These are phyloP conservation scores for Stagonosporopsis cucurbitacearum DNA, from an alignment of 2,329 filamentous ascomycete genomes.

Conservation along the genomic window DNA sequence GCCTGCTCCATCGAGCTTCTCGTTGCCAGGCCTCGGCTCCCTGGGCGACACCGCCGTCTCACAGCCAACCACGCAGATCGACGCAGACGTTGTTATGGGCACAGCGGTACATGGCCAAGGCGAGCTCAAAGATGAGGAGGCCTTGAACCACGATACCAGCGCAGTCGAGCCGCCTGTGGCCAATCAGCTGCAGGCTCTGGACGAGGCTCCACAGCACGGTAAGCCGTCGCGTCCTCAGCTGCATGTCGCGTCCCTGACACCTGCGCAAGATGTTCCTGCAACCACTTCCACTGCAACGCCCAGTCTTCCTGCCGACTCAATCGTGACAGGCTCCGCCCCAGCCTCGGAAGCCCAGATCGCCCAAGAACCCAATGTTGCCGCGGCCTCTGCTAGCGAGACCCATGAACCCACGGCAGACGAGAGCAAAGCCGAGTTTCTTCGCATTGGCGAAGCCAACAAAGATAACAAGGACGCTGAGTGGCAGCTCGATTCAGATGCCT, in stretches of 20 bases:
- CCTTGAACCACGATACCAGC: slow-evolving; percentile 37
- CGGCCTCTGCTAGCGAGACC: slow-evolving; percentile 15
- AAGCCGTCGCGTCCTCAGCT: slow-evolving; percentile 34
- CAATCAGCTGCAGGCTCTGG: slow-evolving; percentile 30
- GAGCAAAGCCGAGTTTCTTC: slow-evolving; percentile 52
- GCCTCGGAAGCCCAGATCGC: slow-evolving; percentile 22
- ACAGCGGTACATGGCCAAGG: slow-evolving; percentile 40
- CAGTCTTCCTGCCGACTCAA: slow-evolving; percentile 25
- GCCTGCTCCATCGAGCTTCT: slow-evolving; percentile 34
- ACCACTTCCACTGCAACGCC: slow-evolving; percentile 21
- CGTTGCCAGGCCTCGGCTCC: slow-evolving; percentile 47
- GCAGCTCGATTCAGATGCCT: slow-evolving; percentile 71
- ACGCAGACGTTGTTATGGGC: slow-evolving; percentile 24
- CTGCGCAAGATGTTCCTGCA: slow-evolving; percentile 31
- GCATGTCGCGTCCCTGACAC: slow-evolving; percentile 29
- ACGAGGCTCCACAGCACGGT: slow-evolving; percentile 36
- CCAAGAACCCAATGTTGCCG: slow-evolving; percentile 14
- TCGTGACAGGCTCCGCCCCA: slow-evolving; percentile 25
- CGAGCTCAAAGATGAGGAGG: slow-evolving; percentile 43
- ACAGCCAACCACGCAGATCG: slow-evolving; percentile 25
- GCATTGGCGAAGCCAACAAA: slow-evolving; percentile 54
- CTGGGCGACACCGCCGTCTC: slow-evolving; percentile 31
- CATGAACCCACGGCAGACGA: slow-evolving; percentile 28
- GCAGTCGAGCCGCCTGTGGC: slow-evolving; percentile 27
- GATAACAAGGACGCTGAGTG: slow-evolving; percentile 73